Evolutionary conservation across 2,329 filamentous ascomycete genomes (phyloP).

Genomic region (Alternaria brassicicola): DNA sequence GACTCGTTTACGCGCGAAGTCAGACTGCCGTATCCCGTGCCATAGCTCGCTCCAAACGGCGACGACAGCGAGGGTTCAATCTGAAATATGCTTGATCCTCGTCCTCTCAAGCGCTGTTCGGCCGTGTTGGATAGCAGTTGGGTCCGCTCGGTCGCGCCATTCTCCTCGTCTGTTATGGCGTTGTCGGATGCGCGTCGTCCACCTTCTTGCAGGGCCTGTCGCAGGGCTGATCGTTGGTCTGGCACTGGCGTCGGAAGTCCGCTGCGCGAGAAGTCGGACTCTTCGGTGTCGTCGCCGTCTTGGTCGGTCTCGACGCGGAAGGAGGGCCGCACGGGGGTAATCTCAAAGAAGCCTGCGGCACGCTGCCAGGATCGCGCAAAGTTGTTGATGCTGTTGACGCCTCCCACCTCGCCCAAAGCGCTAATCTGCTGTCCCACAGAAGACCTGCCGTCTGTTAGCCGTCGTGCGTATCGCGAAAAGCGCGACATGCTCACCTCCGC

Average conservation of each 20-base stretch:
- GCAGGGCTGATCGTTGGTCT: slow-evolving; percentile 52
- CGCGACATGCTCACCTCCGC: slow-evolving; percentile 40
- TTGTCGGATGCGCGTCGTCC: slow-evolving; percentile 48
- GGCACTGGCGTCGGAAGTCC: slow-evolving; percentile 39
- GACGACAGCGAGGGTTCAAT: slow-evolving; percentile 65
- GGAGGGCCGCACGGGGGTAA: slow-evolving; percentile 78
- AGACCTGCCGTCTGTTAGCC: slow-evolving; percentile 43
- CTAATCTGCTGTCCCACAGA: slow-evolving; percentile 59
- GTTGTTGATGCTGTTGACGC: slow-evolving; percentile 91
- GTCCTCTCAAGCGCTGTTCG: slow-evolving; percentile 38
- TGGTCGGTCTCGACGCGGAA: slow-evolving; percentile 63
- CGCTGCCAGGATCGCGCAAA: slow-evolving; percentile 93
- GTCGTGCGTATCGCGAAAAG: background rate
- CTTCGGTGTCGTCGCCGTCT: slow-evolving; percentile 36
- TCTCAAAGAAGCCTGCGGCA: slow-evolving; percentile 85
- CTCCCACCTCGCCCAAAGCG: slow-evolving; percentile 72
- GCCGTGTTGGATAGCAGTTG: slow-evolving; percentile 36
- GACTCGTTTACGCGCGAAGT: slow-evolving; percentile 63
- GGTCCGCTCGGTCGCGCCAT: slow-evolving; percentile 39
- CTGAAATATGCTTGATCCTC: slow-evolving; percentile 54
- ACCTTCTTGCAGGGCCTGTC: slow-evolving; percentile 48
- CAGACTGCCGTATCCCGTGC: slow-evolving; percentile 66
- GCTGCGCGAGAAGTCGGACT: slow-evolving; percentile 39
- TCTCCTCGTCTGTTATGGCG: slow-evolving; percentile 46
- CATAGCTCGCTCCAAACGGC: slow-evolving; percentile 74